Percentiles rank a stretch among this genome's conserved stretches.
phyloP scores from a whole-genome alignment of 306 rosid species.

The Lathyrus tuberosus region DNA sequence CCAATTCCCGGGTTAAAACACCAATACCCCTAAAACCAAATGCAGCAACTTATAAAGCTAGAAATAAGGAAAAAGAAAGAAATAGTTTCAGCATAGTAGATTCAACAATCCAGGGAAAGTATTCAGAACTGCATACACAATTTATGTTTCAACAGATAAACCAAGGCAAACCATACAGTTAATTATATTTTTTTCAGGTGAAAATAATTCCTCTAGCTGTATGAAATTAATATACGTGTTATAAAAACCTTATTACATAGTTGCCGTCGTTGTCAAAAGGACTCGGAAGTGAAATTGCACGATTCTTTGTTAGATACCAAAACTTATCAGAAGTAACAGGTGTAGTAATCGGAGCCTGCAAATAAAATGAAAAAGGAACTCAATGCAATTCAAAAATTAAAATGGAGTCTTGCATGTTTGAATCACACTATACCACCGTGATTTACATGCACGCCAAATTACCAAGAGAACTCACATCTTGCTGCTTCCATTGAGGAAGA shows the following conservation, averaged over 20 bases:
- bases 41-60: not conserved
- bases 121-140: constrained; percentile 4
- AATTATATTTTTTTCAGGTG: constrained; percentile 2
- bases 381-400: not conserved
- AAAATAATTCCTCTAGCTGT: not conserved
- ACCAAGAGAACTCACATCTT: too few species aligned
- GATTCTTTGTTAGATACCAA: constrained; percentile 84
- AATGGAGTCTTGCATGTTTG: too few species aligned
- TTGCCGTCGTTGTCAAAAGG: constrained; percentile 84
- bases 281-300: constrained; percentile 73
- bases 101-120: constrained; percentile 3
- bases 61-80: not conserved
- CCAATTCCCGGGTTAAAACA: not conserved
- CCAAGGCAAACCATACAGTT: not conserved
- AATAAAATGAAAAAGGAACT: constrained; percentile 18
- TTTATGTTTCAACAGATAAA: not conserved
- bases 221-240: constrained; percentile 9
- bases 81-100: constrained; percentile 29
- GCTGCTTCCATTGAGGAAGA: too few species aligned
- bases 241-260: constrained; percentile 80
- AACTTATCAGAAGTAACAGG: constrained; percentile 91
- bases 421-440: too few species aligned
- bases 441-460: too few species aligned
- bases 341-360: constrained; percentile 81
- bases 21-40: not conserved